Conservation (phyloP, 176 grass and related monocot genomes). For the Saccharum spontaneum region DNA sequence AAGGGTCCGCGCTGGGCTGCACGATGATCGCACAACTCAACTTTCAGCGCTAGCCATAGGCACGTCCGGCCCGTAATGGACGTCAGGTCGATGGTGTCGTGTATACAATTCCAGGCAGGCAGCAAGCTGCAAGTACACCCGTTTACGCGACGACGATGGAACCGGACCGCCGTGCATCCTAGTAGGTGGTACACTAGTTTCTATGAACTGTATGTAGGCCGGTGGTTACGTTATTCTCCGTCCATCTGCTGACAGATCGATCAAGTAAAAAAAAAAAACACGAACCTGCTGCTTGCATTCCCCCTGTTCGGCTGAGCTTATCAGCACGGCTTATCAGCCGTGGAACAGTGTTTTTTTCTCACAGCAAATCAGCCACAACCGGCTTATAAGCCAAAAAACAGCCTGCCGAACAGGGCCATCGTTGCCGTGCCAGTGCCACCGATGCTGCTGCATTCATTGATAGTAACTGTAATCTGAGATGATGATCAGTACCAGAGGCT, state of each 20-base stretch:
- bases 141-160: background rate
- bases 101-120: slow-evolving; percentile 8
- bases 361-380: too few species aligned
- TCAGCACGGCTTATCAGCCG: too few species aligned
- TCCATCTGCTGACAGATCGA: background rate
- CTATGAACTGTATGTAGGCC: background rate
- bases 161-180: background rate
- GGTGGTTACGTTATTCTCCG: background rate
- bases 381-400: too few species aligned
- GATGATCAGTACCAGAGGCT: background rate
- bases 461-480: background rate
- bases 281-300: background rate
- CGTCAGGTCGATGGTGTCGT: slow-evolving; percentile 26
- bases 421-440: too few species aligned
- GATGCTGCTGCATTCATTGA: background rate
- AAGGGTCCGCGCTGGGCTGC: slow-evolving; percentile 10
- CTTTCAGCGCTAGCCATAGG: background rate
- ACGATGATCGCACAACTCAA: background rate
- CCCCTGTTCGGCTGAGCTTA: too few species aligned
- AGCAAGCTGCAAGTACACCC: background rate
- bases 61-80: slow-evolving; percentile 21
- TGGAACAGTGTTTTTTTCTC: too few species aligned
- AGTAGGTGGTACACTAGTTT: background rate
- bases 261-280: background rate
- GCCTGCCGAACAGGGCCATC: too few species aligned